Base-by-base conservation (phyloP, 192 early-diverging fungal species). In the Fimicolochytrium jonesii region DNA sequence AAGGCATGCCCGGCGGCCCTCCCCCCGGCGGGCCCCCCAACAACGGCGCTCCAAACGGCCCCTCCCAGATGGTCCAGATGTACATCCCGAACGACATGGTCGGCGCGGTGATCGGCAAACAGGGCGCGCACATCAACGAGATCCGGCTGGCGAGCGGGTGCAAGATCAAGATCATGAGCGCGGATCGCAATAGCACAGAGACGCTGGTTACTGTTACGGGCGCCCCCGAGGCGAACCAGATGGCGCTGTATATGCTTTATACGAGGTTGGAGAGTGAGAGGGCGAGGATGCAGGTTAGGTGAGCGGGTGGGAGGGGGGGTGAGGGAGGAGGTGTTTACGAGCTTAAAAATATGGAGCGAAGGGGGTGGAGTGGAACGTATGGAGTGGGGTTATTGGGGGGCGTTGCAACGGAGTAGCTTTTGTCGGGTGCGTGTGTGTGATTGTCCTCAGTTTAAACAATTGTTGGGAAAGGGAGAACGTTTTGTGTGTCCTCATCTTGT, bases 41-140 rank as follows among this genome's bases (percentile, higher is more conserved):
- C 3, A n/a, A n/a, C n/a, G n/a, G n/a, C n/a, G n/a, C n/a, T n/a
- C n/a, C n/a, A n/a, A n/a, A n/a, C n/a, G n/a, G n/a, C n/a, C 52
- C 62, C 9, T 32, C 67, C 11, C 67, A 77, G 83, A 64, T 86
- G 88, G 66, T 90, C 84, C 86, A 94, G 61, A 92, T 97, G 64
- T 85, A 85, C 47, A 93, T 98, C 56, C 92, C 95, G 18, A 86
- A 86, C 68, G 92, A 94, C 69, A 90, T 97, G 89, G 93, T 94
- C 45, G 95, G 95, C 28, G 92, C 92, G 65, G 92, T 98, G 68
- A 98, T 98, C 73, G 95, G 95, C 59, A 94, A 94, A 74, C 86
- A 81, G 35, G 94, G 92, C 6, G 37, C 31, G 23, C 76, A 73
- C 44, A 81, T 81, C 61, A 83, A 76, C 66, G 75, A 83, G 35